phyloP scores from a whole-genome alignment of 176 grass and related monocot species.

The Eleusine indica region DNA sequence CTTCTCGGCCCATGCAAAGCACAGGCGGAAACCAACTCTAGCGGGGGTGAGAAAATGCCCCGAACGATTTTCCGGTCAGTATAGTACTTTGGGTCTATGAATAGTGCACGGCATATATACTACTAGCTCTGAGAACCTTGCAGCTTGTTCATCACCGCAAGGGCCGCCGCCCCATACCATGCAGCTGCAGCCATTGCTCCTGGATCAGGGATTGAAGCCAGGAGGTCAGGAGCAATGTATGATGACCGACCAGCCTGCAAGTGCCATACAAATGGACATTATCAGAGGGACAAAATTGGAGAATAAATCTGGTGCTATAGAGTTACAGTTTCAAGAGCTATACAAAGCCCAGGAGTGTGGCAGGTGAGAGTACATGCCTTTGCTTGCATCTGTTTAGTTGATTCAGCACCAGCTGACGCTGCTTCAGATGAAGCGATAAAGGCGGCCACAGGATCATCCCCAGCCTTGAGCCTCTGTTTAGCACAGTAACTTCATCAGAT shows the following conservation, averaged over 20 bases:
- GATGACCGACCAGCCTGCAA: conserved; percentile 91
- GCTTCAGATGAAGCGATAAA: conserved; percentile 87
- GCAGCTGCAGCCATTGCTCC: conserved; percentile 89
- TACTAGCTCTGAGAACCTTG: conserved; percentile 48
- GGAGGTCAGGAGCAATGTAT: conserved; percentile 67
- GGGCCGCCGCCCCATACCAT: conserved; percentile 74
- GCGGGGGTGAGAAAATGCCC: conserved; percentile 47
- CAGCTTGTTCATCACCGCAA: conserved; percentile 58
- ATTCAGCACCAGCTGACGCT: conserved; percentile 83
- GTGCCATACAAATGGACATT: conserved; percentile 12
- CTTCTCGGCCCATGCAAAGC: conserved; percentile 88
- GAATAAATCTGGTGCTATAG: background rate
- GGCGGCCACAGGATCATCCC: conserved; percentile 81
- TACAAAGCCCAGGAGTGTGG: background rate
- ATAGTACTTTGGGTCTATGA: conserved; percentile 29
- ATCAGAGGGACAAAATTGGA: background rate
- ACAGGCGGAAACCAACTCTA: conserved; percentile 82
- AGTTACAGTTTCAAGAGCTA: background rate
- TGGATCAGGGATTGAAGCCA: conserved; percentile 81
- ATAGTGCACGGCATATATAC: conserved; percentile 19
- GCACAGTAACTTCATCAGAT: conserved; percentile 30
- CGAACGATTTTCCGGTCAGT: conserved; percentile 42
- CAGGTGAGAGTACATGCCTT: conserved; percentile 53
- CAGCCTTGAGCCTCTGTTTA: conserved; percentile 76
- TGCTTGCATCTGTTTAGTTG: conserved; percentile 94